Conservation (phyloP, 495 filamentous ascomycete species). For the Neurospora sp. region DNA sequence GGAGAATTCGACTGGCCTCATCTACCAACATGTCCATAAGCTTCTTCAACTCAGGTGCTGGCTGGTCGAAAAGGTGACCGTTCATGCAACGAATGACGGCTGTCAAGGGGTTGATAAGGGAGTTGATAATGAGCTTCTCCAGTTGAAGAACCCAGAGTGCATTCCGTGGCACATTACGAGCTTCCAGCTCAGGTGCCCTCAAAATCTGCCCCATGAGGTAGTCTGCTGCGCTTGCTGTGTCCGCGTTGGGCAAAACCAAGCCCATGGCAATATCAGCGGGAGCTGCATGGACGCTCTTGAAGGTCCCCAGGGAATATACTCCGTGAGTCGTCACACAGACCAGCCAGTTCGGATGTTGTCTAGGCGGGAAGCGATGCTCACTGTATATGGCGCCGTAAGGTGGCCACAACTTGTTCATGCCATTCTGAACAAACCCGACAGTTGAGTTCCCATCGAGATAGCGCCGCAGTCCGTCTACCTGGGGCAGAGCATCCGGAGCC, state of each 20-base stretch:
- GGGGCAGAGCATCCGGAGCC: conserved; percentile 47
- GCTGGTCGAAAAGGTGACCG: conserved; percentile 56
- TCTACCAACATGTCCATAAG: conserved; percentile 44
- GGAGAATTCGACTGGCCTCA: conserved; percentile 54
- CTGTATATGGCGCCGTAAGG: conserved; percentile 38
- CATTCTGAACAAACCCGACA: conserved; percentile 73
- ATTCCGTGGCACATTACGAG: conserved; percentile 29
- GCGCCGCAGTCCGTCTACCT: conserved; percentile 48
- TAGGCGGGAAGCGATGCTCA: conserved; percentile 11
- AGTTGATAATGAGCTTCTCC: conserved; percentile 62
- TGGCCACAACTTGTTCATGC: conserved; percentile 62
- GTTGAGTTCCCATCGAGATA: conserved; percentile 55
- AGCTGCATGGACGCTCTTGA: conserved; percentile 54
- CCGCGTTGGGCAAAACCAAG: conserved; percentile 11
- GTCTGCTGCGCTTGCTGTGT: not conserved
- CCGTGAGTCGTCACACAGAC: conserved; percentile 66
- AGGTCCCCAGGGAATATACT: conserved; percentile 45
- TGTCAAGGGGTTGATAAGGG: conserved; percentile 73
- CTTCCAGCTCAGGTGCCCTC: conserved; percentile 29
- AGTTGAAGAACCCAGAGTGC: conserved; percentile 45
- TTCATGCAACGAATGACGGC: conserved; percentile 63
- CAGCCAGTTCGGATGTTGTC: conserved; percentile 52
- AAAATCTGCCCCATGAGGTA: conserved; percentile 18
- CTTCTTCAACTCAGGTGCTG: conserved; percentile 44
- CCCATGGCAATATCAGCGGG: conserved; percentile 40